Conservation (phyloP, 768 basidiomycete genomes). For the Lactifluus echinatus region DNA sequence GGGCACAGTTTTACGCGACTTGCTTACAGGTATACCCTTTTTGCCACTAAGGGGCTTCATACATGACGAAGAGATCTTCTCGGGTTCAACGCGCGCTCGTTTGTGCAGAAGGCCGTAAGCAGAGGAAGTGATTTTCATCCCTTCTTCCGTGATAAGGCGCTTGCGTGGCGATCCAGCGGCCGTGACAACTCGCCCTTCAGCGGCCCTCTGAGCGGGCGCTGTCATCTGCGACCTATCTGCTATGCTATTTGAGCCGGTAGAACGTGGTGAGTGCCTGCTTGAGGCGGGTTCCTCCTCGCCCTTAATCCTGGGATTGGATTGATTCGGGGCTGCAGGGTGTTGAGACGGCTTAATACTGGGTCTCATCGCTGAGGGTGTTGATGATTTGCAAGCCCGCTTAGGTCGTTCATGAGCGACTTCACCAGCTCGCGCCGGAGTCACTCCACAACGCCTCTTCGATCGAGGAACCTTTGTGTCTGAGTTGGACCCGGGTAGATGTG, state of each 20-base stretch:
- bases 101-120: not conserved
- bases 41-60: not conserved
- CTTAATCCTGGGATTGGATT: not conserved
- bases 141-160: not conserved
- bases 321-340: not conserved
- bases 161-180: not conserved
- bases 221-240: not conserved
- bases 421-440: not conserved
- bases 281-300: not conserved
- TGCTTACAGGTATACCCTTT: not conserved
- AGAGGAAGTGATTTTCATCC: not conserved
- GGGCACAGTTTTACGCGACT: not conserved
- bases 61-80: not conserved
- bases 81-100: not conserved
- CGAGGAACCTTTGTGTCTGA: not conserved
- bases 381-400: not conserved
- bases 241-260: not conserved
- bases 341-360: not conserved
- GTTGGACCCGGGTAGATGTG: not conserved
- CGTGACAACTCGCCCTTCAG: not conserved
- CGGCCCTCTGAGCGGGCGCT: not conserved
- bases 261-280: not conserved
- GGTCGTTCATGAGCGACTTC: not conserved
- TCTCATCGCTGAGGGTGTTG: not conserved
- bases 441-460: not conserved